Base-by-base conservation (phyloP, 257 asterid species). In the Solanum lycopersicoides region DNA sequence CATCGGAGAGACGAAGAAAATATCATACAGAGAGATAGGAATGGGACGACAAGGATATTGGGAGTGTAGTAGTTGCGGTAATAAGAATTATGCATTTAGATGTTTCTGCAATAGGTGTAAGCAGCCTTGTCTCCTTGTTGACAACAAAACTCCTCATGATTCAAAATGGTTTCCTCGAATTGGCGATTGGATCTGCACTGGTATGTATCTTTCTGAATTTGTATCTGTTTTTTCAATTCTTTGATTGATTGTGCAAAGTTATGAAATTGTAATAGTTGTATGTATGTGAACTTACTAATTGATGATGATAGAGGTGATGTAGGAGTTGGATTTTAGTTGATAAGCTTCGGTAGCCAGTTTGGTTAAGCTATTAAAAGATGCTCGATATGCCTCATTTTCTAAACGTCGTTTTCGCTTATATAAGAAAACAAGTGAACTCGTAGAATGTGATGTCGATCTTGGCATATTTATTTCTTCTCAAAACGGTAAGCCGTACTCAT, bases 171-270 rank as follows among this genome's bases (percentile, higher is more conserved):
- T 94, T 86, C 99, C 99, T 37, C 97, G 99, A 47, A 93, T 96
- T 82, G 99, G 99, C 86, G 99, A 96, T 91, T 96, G 99, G 98
- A 95, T 96, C 93, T 96, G 99, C 91, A 88, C 96, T 30, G 98
- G 98, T 96, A 93, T 59, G 25, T 21, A 21, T 21, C 68, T 59
- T 59, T 59, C 25, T 21, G 13, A 9, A 20, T 3, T 59, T 59
- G 25, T 59, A 59, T 59, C 68, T 59, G 13, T 9, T 21, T 59
- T 13, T 59, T 3, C 68, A 21, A 2, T 21, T 50, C 59, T 50
- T 59, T 59, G 12, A 59, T 59, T 59, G 32, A 4, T 59, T 59
- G 20, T 23, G 56, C 34, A 39, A 39, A 39, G 59, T 76, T 25
- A 12, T 9, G 35, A 59, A 41, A 41, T 76, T 76, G 47, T 23